Evolutionary conservation across 164 flowering plant species (phyloP), one percentile per base, ranked within the genome.

Genomic region (Vitis amurensis): DNA sequence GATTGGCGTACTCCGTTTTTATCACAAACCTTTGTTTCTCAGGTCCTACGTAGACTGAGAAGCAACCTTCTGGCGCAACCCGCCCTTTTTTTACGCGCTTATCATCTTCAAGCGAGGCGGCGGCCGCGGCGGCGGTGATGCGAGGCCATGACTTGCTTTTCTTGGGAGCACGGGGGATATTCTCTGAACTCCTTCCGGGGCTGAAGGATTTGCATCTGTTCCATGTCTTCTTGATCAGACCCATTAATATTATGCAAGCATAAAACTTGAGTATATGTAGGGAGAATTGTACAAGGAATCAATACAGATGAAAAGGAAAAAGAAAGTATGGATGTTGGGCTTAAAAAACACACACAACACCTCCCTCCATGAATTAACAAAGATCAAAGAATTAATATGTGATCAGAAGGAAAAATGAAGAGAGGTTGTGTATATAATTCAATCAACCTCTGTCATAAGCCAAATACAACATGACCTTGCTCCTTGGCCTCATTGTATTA

Each of bases 361-460:
- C 59, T 11, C 66, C 16, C 12, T 4, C 44, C 44, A 37, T 37
- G 4, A 37, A 37, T 37, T 37, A 37, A 37, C 6, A 37, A 37
- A 37, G 44, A 37, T 37, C 6, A 37, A 37, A 37, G 44, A 37
- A 37, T 37, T 3, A 37, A 3, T 0, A 37, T 37, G 44, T 37
- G 44, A 37, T 37, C 6, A 37, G 44, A 37, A 37, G 6, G 44
- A 6, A 31, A 31, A n/a, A 12, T 52, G 55, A n/a, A 52, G 3
- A 1, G 55, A 17, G 55, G 8, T n/a, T 16, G 61, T 10, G 16
- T 17, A 31, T 37, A 37, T 37, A 3, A 37, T 3, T 37, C 7
- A 3, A 37, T 69, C 77, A 91, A 1, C 97, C 97, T 75, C 97
- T 79, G 58, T 91, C 94, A 53, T 89, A 89, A 59, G 68, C 93